These are phyloP conservation scores for Cyberlindnera sargentensis DNA, from an alignment of 805 yeast species.

Conservation along the genomic window DNA sequence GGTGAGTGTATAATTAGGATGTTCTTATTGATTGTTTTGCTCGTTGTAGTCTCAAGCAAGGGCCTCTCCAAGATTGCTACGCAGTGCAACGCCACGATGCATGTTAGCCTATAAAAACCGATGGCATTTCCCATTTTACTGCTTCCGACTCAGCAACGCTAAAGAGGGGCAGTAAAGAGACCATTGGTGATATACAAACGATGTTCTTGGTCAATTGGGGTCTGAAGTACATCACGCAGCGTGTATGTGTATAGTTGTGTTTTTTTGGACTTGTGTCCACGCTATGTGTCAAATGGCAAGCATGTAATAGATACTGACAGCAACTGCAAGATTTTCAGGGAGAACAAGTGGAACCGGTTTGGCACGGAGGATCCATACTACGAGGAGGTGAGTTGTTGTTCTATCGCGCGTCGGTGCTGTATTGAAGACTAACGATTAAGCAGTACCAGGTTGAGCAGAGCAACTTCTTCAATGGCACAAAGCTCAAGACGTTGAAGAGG, in stretches of 20 bases:
- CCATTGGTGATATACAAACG: background rate
- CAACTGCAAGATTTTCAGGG: constrained; percentile 23
- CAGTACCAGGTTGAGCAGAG: constrained; percentile 19
- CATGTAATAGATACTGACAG: no score
- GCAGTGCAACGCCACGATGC: no score
- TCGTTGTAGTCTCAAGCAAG: no score
- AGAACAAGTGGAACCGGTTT: constrained; percentile 28
- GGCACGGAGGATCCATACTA: constrained; percentile 39
- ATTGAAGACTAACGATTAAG: background rate
- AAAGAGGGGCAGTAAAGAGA: no score
- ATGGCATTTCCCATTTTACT: no score
- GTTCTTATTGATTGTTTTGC: no score
- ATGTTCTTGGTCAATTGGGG: constrained; percentile 18
- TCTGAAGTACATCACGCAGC: constrained; percentile 18
- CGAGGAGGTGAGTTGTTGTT: constrained; percentile 24
- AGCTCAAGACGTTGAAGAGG: constrained; percentile 15
- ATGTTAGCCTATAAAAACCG: no score
- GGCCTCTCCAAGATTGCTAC: no score
- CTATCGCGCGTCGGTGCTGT: background rate
- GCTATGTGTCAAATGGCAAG: no score
- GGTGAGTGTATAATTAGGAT: no score
- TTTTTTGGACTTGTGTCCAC: background rate
- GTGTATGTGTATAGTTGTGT: constrained; percentile 8
- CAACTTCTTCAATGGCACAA: constrained; percentile 15
- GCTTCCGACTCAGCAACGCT: no score